Percentiles rank a stretch among this genome's conserved stretches.
Evolutionary conservation across 441 rosid genomes (phyloP).

Genomic region (Populus trichocarpa): DNA sequence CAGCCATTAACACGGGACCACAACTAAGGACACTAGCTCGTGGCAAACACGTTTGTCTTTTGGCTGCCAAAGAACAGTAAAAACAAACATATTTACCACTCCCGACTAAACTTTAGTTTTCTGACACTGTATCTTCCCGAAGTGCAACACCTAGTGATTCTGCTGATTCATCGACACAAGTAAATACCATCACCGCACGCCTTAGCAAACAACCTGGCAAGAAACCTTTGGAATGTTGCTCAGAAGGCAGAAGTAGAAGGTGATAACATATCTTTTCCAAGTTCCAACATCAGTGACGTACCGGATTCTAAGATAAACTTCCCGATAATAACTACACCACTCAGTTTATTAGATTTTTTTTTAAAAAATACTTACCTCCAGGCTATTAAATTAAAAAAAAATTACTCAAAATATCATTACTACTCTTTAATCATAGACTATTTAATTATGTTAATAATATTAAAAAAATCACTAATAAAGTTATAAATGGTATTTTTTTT

Average conservation of each 20-base stretch:
- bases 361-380: no score
- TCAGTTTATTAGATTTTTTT: no score
- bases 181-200: conserved; percentile 16
- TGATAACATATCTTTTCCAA: conserved; percentile 15
- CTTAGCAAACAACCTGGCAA: background rate
- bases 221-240: conserved; percentile 20
- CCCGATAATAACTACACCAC: background rate
- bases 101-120: no score
- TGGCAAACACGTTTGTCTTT: background rate
- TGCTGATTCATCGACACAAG: background rate
- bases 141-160: conserved; percentile 4
- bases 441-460: no score
- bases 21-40: background rate
- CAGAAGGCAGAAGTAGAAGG: conserved; percentile 11
- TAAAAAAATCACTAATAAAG: no score
- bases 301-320: conserved; percentile 2
- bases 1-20: no score
- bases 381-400: no score
- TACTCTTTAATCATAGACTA: no score
- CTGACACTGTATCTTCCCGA: conserved; percentile 11
- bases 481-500: no score
- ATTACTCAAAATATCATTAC: no score
- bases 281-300: conserved; percentile 18
- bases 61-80: no score
- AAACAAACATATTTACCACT: no score